phyloP scores from a whole-genome alignment of 2,329 filamentous ascomycete genomes.

The Aspergillus viridinutans region DNA sequence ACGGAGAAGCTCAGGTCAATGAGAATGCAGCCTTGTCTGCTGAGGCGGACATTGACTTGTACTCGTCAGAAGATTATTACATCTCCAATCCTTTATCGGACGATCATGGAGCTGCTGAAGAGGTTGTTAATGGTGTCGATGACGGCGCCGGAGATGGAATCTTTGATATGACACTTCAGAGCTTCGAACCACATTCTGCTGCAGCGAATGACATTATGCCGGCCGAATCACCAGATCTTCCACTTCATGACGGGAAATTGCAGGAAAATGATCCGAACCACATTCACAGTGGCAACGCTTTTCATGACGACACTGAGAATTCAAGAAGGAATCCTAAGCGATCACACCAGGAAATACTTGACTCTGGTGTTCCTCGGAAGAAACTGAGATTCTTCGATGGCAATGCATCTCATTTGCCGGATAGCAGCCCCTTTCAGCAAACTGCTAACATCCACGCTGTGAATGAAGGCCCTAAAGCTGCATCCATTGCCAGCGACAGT shows the following conservation, averaged over 20 bases:
- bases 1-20: constrained; percentile 56
- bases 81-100: constrained; percentile 22
- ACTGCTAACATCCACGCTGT: neutral
- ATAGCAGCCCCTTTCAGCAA: neutral
- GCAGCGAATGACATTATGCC: neutral
- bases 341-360: neutral
- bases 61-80: constrained; percentile 42
- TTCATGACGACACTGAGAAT: neutral
- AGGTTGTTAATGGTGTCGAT: constrained; percentile 4
- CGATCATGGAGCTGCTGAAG: constrained; percentile 13
- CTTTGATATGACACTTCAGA: constrained; percentile 19
- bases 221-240: neutral
- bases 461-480: neutral
- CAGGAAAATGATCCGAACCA: neutral
- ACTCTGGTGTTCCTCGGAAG: constrained; percentile 6
- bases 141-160: constrained; percentile 21
- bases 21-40: constrained; percentile 55
- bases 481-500: constrained; percentile 1
- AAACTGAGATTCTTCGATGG: constrained; percentile 2
- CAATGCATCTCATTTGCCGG: neutral
- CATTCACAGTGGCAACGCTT: neutral
- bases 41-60: constrained; percentile 38
- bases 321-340: neutral
- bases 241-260: neutral
- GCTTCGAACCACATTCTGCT: constrained; percentile 5